Conservation (phyloP, 2,329 filamentous ascomycete genomes). For the Tolypocladium guangdongense region DNA sequence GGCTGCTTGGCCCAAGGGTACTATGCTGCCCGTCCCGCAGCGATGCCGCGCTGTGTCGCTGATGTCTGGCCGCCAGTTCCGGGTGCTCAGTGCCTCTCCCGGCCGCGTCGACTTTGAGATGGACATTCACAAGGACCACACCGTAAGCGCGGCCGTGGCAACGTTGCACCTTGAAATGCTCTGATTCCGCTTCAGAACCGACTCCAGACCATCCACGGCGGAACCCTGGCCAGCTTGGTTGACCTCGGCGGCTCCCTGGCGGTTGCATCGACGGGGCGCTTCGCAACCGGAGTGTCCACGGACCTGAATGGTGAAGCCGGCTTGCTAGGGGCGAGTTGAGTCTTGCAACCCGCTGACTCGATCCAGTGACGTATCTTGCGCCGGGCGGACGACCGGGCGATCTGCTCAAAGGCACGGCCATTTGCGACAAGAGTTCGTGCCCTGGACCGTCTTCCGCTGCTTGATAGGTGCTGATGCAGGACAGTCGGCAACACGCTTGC, state of each 20-base stretch:
- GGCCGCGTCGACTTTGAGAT: conserved; percentile 68
- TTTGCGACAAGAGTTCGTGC: conserved; percentile 48
- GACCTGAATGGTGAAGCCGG: conserved; percentile 50
- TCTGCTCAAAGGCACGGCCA: conserved; percentile 42
- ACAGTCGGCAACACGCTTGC: conserved; percentile 54
- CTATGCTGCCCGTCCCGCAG: neutral
- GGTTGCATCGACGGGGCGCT: conserved; percentile 52
- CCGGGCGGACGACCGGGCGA: conserved; percentile 48
- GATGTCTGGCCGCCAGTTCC: conserved; percentile 37
- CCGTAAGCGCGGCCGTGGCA: conserved; percentile 33
- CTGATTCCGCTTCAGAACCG: conserved; percentile 46
- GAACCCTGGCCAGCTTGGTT: conserved; percentile 67
- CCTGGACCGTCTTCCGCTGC: neutral
- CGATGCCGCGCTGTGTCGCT: neutral
- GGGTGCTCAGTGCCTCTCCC: conserved; percentile 50
- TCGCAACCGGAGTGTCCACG: conserved; percentile 53
- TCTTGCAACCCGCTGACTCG: conserved; percentile 1
- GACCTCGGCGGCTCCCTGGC: conserved; percentile 55
- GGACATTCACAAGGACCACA: conserved; percentile 63
- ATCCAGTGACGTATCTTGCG: conserved; percentile 50
- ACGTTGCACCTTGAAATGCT: neutral
- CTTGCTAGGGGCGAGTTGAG: accelerated
- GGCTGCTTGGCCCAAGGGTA: conserved; percentile 19
- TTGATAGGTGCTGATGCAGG: conserved; percentile 2
- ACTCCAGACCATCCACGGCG: conserved; percentile 65